Percentiles rank a stretch among this genome's conserved stretches.
These are phyloP conservation scores for Diaporthe vexans DNA, from an alignment of 2,329 filamentous ascomycete species.

Conservation along the genomic window DNA sequence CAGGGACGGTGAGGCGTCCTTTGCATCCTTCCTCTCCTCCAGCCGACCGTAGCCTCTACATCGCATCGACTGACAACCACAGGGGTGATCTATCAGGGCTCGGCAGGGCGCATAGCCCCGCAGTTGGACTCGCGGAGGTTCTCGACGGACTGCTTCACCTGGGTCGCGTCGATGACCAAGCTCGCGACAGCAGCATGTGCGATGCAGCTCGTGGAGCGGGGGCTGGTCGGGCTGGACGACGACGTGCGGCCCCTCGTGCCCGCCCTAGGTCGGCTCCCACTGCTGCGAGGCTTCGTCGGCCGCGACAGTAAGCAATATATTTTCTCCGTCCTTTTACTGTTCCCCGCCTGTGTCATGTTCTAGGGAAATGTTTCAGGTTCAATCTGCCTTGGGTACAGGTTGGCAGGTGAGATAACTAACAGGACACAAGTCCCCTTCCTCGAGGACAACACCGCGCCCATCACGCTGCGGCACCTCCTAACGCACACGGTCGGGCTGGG, in stretches of 20 bases:
- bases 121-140: constrained; percentile 47
- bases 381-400: no score
- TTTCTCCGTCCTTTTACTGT: no score
- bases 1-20: constrained; percentile 47
- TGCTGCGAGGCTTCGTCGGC: constrained; percentile 55
- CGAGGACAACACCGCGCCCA: constrained; percentile 52
- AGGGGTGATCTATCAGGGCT: constrained; percentile 51
- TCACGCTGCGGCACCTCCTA: constrained; percentile 60
- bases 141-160: constrained; percentile 49
- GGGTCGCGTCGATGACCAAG: constrained; percentile 57
- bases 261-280: constrained; percentile 46
- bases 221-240: constrained; percentile 51
- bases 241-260: constrained; percentile 51
- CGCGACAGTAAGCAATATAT: constrained; percentile 43
- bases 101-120: constrained; percentile 50
- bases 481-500: constrained; percentile 64
- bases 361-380: no score
- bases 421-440: constrained; percentile 50
- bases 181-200: constrained; percentile 52
- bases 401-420: not conserved
- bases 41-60: not conserved
- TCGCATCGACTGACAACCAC: not conserved
- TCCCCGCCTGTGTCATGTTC: not conserved
- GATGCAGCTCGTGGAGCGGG: constrained; percentile 55
- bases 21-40: not conserved